Percentiles rank a stretch among this genome's conserved stretches.
These are phyloP conservation scores for Thelephora ganbajun DNA, from an alignment of 768 basidiomycete genomes.

Conservation along the genomic window DNA sequence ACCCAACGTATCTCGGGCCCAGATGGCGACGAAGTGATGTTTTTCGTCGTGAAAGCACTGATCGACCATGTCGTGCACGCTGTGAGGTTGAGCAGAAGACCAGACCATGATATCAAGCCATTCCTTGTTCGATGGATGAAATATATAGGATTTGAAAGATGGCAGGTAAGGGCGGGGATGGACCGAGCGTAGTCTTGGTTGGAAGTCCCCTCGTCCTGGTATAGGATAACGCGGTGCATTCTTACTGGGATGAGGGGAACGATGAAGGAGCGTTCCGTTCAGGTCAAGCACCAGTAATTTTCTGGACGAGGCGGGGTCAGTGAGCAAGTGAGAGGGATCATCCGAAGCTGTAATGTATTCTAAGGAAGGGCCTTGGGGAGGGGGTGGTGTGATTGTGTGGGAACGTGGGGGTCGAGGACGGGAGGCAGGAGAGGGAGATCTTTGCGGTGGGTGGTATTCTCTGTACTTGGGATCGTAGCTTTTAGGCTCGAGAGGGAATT, in stretches of 20 bases:
- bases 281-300: conserved; percentile 68
- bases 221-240: neutral
- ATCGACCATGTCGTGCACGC: conserved; percentile 62
- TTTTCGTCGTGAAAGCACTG: conserved; percentile 35
- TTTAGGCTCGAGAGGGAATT: neutral
- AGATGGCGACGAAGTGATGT: conserved; percentile 42
- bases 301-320: conserved; percentile 19
- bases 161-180: conserved; percentile 55
- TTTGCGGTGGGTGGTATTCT: neutral
- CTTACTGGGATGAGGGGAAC: conserved; percentile 25
- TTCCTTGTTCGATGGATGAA: conserved; percentile 37
- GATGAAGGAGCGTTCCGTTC: conserved; percentile 60
- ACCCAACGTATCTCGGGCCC: conserved; percentile 72
- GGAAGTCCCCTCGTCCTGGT: neutral
- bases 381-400: conserved; percentile 7
- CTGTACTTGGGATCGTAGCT: neutral
- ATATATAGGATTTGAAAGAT: conserved; percentile 48
- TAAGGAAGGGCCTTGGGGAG: conserved; percentile 16
- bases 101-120: conserved; percentile 85
- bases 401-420: conserved; percentile 7
- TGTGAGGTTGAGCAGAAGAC: conserved; percentile 77
- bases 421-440: neutral
- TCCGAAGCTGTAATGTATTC: conserved; percentile 22
- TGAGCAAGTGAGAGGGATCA: conserved; percentile 14
- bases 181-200: conserved; percentile 22